Conservation (phyloP, 1,284 basidiomycete species). For the Apiotrichum siamense region DNA sequence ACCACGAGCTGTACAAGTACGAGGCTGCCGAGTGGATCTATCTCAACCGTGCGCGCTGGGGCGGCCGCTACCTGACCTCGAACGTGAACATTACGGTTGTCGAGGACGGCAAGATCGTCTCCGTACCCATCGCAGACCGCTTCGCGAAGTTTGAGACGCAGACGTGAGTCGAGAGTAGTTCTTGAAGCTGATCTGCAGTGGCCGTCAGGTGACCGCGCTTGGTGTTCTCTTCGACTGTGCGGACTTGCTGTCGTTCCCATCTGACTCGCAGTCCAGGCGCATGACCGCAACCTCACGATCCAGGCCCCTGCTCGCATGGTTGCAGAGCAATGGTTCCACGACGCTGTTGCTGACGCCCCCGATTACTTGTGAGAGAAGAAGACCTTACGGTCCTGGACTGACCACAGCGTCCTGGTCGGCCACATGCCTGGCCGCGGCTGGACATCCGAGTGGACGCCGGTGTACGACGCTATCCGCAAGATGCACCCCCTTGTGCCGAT, state of each 20-base stretch:
- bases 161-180: slow-evolving; percentile 51
- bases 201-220: slow-evolving; percentile 66
- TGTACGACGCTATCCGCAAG: slow-evolving; percentile 66
- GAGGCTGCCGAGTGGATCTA: slow-evolving; percentile 70
- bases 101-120: slow-evolving; percentile 48
- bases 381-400: background rate
- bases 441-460: slow-evolving; percentile 56
- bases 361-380: slow-evolving; percentile 58
- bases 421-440: slow-evolving; percentile 45
- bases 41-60: slow-evolving; percentile 56
- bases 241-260: slow-evolving; percentile 4
- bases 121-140: slow-evolving; percentile 51
- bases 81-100: slow-evolving; percentile 77
- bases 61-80: slow-evolving; percentile 69
- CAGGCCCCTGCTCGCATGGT: slow-evolving; percentile 68
- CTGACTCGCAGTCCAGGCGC: slow-evolving; percentile 30
- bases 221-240: slow-evolving; percentile 65
- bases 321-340: slow-evolving; percentile 61
- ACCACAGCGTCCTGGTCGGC: slow-evolving; percentile 25
- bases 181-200: slow-evolving; percentile 37
- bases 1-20: slow-evolving; percentile 82
- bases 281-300: slow-evolving; percentile 59
- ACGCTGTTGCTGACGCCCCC: slow-evolving; percentile 70
- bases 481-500: slow-evolving; percentile 69
- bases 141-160: slow-evolving; percentile 68